phyloP scores from a whole-genome alignment of 2,329 filamentous ascomycete genomes.

The Colletotrichum siamense region DNA sequence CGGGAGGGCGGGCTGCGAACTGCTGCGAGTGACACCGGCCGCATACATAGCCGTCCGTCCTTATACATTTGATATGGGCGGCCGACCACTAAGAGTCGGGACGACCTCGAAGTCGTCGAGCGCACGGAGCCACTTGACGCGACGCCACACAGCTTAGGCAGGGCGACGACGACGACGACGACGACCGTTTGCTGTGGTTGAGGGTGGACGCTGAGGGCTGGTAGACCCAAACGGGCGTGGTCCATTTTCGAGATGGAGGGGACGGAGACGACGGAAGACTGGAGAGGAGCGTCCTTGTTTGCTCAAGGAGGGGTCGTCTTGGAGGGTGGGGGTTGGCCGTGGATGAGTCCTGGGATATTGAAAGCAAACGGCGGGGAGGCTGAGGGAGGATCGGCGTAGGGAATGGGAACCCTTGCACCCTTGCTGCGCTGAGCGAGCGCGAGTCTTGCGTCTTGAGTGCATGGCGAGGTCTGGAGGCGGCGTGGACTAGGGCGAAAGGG shows the following conservation, averaged over 20 bases:
- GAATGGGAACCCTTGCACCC: not conserved
- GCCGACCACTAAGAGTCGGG: not conserved
- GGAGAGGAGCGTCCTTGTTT: not conserved
- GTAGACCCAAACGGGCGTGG: not conserved
- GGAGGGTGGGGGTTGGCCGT: conserved; percentile 12
- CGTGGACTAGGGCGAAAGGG: not conserved
- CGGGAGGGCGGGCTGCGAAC: conserved; percentile 12
- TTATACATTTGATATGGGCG: not conserved
- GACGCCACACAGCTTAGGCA: not conserved
- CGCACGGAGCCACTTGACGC: not conserved
- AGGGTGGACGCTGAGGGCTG: not conserved
- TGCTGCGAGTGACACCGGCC: conserved; percentile 11
- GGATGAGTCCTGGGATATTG: not conserved
- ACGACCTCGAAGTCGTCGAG: not conserved
- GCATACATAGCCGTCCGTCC: not conserved
- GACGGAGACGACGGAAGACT: not conserved
- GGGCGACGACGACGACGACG: not conserved
- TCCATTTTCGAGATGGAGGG: not conserved
- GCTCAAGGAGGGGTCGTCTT: not conserved
- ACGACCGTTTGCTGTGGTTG: not conserved
- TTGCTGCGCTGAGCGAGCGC: not conserved
- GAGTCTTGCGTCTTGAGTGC: not conserved
- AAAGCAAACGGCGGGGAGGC: conserved; percentile 14
- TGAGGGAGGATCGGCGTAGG: conserved; percentile 8
- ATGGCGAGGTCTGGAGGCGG: not conserved